phyloP scores from a whole-genome alignment of 495 filamentous ascomycete species.

The Penicillium coprophilum region DNA sequence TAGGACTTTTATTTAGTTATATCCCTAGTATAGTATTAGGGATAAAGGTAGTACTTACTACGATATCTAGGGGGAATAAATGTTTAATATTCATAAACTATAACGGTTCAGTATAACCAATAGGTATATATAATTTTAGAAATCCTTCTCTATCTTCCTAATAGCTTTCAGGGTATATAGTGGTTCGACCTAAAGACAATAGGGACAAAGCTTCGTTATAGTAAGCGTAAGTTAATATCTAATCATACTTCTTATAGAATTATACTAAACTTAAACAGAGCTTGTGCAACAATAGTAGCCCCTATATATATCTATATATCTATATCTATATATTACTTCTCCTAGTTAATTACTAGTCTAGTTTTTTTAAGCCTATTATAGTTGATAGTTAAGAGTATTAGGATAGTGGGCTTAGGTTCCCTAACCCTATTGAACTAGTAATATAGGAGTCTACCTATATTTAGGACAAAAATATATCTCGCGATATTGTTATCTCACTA shows the following conservation, averaged over 20 bases:
- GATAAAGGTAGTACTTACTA: constrained; percentile 21
- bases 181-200: constrained; percentile 3
- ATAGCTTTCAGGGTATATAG: background rate
- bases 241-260: background rate
- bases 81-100: constrained; percentile 33
- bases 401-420: constrained; percentile 35
- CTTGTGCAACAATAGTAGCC: constrained; percentile 28
- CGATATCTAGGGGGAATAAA: constrained; percentile 26
- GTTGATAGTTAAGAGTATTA: constrained; percentile 26
- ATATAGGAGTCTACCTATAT: constrained; percentile 26
- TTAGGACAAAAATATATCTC: constrained; percentile 18
- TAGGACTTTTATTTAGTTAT: constrained; percentile 11
- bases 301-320: constrained; percentile 17
- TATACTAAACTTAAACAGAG: constrained; percentile 16
- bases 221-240: background rate
- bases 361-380: constrained; percentile 21
- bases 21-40: constrained; percentile 8
- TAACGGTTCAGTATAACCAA: constrained; percentile 17
- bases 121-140: constrained; percentile 2
- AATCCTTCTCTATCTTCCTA: background rate
- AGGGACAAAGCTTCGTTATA: background rate
- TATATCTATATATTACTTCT: background rate
- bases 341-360: constrained; percentile 6
- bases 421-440: constrained; percentile 35
- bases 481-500: constrained; percentile 29